These are phyloP conservation scores for Hyparrhenia diplandra DNA, from an alignment of 176 grass and related monocot species.

Conservation along the genomic window DNA sequence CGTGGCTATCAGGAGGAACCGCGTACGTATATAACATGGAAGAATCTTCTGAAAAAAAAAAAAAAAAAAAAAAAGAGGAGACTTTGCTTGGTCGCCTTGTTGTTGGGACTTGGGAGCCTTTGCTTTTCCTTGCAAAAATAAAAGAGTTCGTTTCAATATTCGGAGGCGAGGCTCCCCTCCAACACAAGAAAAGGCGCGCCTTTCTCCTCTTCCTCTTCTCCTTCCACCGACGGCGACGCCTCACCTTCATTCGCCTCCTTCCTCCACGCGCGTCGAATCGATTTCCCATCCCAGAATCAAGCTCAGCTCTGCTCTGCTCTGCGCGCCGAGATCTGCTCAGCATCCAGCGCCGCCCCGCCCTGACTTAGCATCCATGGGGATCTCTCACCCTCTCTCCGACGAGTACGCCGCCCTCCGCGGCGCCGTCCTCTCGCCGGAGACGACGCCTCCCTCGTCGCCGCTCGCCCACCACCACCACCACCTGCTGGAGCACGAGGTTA, in stretches of 20 bases:
- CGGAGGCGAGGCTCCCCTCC: too few species aligned
- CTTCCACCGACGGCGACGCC: background rate
- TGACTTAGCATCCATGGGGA: constrained; percentile 24
- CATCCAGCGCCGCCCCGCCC: background rate
- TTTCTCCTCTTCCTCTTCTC: background rate
- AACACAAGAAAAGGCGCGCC: background rate
- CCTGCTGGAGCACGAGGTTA: constrained; percentile 50
- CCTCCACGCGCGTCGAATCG: too few species aligned
- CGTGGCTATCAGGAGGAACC: background rate
- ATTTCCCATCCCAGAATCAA: too few species aligned
- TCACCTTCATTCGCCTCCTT: background rate
- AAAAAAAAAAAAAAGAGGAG: too few species aligned
- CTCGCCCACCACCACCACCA: constrained; percentile 32
- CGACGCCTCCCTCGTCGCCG: constrained; percentile 24
- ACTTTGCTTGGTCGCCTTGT: too few species aligned
- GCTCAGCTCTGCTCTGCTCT: background rate
- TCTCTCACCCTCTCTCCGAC: constrained; percentile 56
- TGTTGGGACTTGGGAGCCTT: too few species aligned
- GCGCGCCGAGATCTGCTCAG: constrained; percentile 10
- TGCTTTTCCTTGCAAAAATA: too few species aligned
- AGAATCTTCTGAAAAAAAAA: too few species aligned
- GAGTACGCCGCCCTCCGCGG: constrained; percentile 37
- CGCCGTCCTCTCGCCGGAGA: constrained; percentile 33
- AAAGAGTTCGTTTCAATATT: too few species aligned
- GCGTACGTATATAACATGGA: too few species aligned